Percentiles rank a stretch among this genome's conserved stretches.
Evolutionary conservation across 2,329 filamentous ascomycete species (phyloP).

Genomic region (Calycina herbarum): DNA sequence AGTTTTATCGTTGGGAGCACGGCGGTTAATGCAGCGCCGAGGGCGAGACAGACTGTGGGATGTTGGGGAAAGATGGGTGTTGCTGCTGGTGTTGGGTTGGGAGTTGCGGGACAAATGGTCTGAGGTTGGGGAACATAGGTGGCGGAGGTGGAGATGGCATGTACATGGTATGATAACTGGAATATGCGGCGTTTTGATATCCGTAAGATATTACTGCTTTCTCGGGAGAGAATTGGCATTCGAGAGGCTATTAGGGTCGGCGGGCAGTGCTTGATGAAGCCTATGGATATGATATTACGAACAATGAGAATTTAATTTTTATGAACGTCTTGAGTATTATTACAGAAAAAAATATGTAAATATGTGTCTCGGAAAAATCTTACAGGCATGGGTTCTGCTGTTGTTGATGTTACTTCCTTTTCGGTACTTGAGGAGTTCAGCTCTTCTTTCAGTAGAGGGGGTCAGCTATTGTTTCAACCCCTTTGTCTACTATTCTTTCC

Average conservation of each 20-base stretch:
- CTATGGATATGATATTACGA: not conserved
- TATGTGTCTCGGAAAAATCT: too few relatives aligned
- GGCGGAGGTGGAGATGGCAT: not conserved
- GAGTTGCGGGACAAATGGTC: conserved; percentile 28
- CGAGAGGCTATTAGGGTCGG: not conserved
- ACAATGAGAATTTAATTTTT: not conserved
- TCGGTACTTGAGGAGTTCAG: too few relatives aligned
- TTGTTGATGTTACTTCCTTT: too few relatives aligned
- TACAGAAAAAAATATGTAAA: too few relatives aligned
- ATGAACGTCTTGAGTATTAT: not conserved
- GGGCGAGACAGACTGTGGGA: conserved; percentile 29
- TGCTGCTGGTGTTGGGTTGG: conserved; percentile 30
- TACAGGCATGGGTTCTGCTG: too few relatives aligned
- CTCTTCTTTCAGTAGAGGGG: too few relatives aligned
- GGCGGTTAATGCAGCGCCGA: conserved; percentile 26
- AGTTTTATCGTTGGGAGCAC: conserved; percentile 25
- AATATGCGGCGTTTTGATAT: not conserved
- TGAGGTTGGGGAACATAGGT: not conserved
- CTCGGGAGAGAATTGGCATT: not conserved
- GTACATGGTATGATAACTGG: not conserved
- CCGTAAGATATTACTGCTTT: not conserved
- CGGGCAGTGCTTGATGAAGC: not conserved
- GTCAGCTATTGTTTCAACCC: too few relatives aligned
- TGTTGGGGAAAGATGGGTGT: conserved; percentile 29
- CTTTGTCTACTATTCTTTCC: too few relatives aligned